A percentile compares a stretch with the other conserved stretches of the same genome.
These are phyloP conservation scores for Trichoderma sp. DNA, from an alignment of 2,329 filamentous ascomycete species.

Conservation along the genomic window DNA sequence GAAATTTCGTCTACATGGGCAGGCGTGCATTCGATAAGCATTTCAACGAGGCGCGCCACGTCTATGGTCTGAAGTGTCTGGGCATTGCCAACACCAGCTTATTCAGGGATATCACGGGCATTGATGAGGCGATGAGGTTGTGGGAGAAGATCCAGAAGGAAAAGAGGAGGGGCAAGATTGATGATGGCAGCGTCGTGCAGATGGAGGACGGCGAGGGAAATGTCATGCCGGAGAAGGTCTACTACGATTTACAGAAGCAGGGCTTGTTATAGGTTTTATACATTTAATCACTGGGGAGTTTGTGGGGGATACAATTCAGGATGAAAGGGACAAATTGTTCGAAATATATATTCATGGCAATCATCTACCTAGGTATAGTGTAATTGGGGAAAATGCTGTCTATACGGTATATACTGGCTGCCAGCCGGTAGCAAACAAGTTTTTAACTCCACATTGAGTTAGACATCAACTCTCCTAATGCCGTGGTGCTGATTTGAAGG, in stretches of 20 bases:
- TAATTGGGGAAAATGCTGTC: not conserved
- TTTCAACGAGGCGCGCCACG: slow-evolving; percentile 91
- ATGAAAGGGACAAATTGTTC: not conserved
- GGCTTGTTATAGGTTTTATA: slow-evolving; percentile 66
- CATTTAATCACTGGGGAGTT: slow-evolving; percentile 11
- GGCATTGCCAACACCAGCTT: slow-evolving; percentile 90
- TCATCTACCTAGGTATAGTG: not conserved
- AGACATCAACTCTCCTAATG: no score
- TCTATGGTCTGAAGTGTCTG: slow-evolving; percentile 90
- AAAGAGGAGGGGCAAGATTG: slow-evolving; percentile 74
- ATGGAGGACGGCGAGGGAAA: slow-evolving; percentile 99
- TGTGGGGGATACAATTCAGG: not conserved
- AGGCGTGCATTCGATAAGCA: slow-evolving; percentile 96
- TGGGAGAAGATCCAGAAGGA: slow-evolving; percentile 94
- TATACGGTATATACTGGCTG: not conserved
- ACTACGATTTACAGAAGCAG: slow-evolving; percentile 91
- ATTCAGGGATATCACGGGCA: slow-evolving; percentile 91
- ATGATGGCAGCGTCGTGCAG: slow-evolving; percentile 85
- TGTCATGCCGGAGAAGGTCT: slow-evolving; percentile 99
- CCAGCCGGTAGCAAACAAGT: no score
- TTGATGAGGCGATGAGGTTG: slow-evolving; percentile 83
- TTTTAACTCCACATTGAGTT: no score
- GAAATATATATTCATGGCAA: not conserved
- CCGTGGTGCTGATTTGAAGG: no score
- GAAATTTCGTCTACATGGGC: slow-evolving; percentile 99